These are phyloP conservation scores for Canavalia ensiformis DNA, from an alignment of 306 rosid species.

Conservation along the genomic window DNA sequence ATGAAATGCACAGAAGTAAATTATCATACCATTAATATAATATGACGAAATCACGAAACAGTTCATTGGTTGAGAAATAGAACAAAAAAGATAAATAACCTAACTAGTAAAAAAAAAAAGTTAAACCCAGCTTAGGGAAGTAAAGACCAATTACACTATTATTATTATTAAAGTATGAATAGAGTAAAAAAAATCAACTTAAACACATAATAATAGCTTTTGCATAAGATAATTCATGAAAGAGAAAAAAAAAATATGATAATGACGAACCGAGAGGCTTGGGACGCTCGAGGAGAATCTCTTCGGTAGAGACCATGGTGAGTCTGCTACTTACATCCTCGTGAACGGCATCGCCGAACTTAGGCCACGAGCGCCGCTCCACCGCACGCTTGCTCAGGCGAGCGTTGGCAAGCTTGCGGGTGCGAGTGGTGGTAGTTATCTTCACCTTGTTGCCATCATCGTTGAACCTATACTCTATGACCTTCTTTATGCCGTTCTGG, in stretches of 20 bases:
- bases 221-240: neutral
- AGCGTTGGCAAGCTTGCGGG: conserved; percentile 53
- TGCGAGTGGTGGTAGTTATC: conserved; percentile 52
- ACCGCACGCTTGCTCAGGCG: conserved; percentile 47
- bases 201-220: neutral
- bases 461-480: no score
- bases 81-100: no score
- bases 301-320: conserved; percentile 85
- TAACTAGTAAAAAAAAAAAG: no score
- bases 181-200: neutral
- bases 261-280: conserved; percentile 69
- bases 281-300: conserved; percentile 78
- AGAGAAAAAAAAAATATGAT: no score
- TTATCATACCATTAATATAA: no score
- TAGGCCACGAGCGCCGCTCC: conserved; percentile 61
- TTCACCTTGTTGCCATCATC: no score
- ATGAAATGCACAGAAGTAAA: no score
- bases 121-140: no score
- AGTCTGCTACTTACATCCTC: conserved; percentile 79
- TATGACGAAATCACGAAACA: no score
- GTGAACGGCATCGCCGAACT: conserved; percentile 77
- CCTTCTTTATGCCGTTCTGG: no score
- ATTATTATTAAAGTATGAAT: neutral
- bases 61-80: no score
- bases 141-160: neutral